Conservation (phyloP, 2,329 filamentous ascomycete species). For the Trichophyton benhamiae region DNA sequence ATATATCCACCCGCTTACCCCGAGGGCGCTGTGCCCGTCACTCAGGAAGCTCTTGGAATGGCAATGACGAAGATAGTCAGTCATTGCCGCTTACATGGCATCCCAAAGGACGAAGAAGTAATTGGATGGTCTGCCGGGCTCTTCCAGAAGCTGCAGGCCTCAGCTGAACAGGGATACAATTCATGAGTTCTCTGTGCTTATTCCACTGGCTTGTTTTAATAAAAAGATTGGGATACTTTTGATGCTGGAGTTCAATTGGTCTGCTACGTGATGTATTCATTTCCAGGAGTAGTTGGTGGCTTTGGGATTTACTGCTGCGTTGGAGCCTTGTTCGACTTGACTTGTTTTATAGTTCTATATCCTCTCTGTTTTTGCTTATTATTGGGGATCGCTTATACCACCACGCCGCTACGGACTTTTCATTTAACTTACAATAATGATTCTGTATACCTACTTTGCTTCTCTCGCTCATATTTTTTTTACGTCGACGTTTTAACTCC, state of each 20-base stretch:
- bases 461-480: not conserved
- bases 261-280: not conserved
- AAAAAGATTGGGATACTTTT: not conserved
- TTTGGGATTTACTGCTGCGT: not conserved
- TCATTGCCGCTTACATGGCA: slow-evolving; percentile 44
- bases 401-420: not conserved
- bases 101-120: slow-evolving; percentile 46
- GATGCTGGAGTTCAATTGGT: not conserved
- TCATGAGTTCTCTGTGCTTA: not conserved
- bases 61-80: slow-evolving; percentile 49
- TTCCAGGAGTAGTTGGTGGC: not conserved
- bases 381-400: not conserved
- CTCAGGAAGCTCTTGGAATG: slow-evolving; percentile 46
- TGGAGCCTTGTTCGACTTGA: not conserved
- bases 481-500: not conserved
- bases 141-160: slow-evolving; percentile 32
- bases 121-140: slow-evolving; percentile 37
- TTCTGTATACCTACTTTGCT: not conserved
- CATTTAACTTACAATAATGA: not conserved
- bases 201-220: not conserved
- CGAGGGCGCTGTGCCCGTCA: slow-evolving; percentile 38
- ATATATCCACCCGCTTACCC: slow-evolving; percentile 43
- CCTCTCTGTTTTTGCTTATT: not conserved
- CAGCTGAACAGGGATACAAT: not conserved
- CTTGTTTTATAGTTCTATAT: not conserved